phyloP scores from a whole-genome alignment of 371 early-diverging fungal genomes.

The Haplosporangium sp. region DNA sequence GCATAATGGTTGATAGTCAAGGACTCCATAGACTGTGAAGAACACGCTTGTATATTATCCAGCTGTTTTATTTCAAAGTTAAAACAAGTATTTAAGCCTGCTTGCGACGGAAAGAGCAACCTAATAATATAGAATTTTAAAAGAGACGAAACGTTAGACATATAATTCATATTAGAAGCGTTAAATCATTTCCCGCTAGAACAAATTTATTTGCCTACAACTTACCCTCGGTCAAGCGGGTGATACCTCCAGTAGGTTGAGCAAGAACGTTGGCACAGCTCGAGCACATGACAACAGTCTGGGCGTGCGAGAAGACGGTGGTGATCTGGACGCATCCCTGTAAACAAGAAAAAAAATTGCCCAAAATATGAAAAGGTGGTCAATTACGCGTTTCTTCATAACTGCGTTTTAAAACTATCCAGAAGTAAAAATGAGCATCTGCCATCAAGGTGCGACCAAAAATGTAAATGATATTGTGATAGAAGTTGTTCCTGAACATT shows the following conservation, averaged over 20 bases:
- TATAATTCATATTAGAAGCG: not conserved
- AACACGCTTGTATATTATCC: constrained; percentile 24
- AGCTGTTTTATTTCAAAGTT: constrained; percentile 47
- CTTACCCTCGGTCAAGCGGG: constrained; percentile 94
- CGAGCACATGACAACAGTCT: constrained; percentile 98
- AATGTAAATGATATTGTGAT: too few relatives aligned
- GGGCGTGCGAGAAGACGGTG: constrained; percentile 99
- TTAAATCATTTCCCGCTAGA: not conserved
- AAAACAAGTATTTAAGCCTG: constrained; percentile 53
- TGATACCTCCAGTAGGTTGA: constrained; percentile 99
- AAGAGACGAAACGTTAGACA: not conserved
- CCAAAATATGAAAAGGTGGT: not conserved
- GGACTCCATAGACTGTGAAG: not conserved
- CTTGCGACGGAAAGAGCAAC: constrained; percentile 60
- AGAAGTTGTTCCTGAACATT: not conserved
- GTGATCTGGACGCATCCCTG: constrained; percentile 97
- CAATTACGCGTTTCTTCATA: constrained; percentile 3
- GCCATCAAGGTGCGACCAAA: too few relatives aligned
- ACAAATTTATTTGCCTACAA: not conserved
- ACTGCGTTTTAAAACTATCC: too few relatives aligned
- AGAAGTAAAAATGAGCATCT: too few relatives aligned
- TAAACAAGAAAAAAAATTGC: not conserved
- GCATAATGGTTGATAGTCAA: not conserved
- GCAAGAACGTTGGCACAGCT: constrained; percentile 97
- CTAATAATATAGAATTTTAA: constrained; percentile 14